Base-by-base conservation (phyloP, 1,139 yeast genomes). In the Hyphopichia fennica region DNA sequence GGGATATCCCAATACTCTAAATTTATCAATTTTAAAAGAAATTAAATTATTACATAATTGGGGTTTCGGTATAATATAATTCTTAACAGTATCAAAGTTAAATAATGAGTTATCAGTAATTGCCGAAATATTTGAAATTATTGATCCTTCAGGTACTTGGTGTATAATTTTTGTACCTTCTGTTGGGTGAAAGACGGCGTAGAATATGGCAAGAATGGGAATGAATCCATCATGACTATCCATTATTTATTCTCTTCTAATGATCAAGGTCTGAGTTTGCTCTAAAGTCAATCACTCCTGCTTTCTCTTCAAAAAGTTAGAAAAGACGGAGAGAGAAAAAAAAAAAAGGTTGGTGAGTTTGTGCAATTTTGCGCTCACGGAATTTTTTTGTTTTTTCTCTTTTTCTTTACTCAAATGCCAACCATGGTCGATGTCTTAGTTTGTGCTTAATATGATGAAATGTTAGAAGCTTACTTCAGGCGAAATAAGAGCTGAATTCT, bases 91-190 rank as follows among this genome's bases (percentile, higher is more conserved):
- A 58, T 89, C 95, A 62, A 95, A 93, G 54, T 87, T 84, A 56
- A 91, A 82, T 28, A 86, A 65, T 32, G 80, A 75, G 33, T 67
- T 62, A 35, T 38, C 35, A 20, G 35, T 29, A n/a, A 31, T 32
- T 2, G 34, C 2, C 6, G 43, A 35, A 19, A 28, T 19, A 28
- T 38, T 38, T 25, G 41, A 51, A 45, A 65, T 46, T 59, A 78
- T 46, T 71, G 76, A 41, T 76, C 89, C 46, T 75, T 76, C 44
- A 1, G 99, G 99, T 1, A 89, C 96, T 58, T 95, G 97, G 53
- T 87, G 87, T 3, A 88, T 79, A n/a, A 93, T 91, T 61, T 90
- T 87, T 0, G 99, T 86, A 1, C 99, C 99, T 55, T 89, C 96
- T 0, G 93, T 87, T 0, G 97, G 97, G 56, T 95, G 97, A 64